Base-by-base conservation (phyloP, 2,329 filamentous ascomycete genomes). In the Fusarium sp. region DNA sequence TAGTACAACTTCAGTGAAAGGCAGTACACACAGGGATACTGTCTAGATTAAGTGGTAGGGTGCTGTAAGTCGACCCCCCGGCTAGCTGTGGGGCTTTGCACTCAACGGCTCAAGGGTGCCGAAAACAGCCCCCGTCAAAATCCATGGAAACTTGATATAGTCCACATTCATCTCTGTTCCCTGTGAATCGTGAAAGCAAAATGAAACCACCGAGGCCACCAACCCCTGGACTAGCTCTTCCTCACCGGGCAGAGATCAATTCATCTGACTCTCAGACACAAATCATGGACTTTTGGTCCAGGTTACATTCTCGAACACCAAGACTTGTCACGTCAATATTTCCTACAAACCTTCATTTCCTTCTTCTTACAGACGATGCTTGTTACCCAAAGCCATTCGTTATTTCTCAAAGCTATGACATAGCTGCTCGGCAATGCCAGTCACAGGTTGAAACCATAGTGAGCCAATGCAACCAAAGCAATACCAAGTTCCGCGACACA, bases 241-340 rank as follows among this genome's bases (percentile, higher is more conserved):
- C 24, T n/a, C 7, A 15, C 13, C 13, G 8, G 1, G 13, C 1
- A 41, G 39, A 41, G 24, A 6, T 41, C 22, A 41, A 41, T 11
- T 41, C 39, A 4, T 41, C 25, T 28, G 39, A 41, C 39, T 28
- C 39, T 28, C 39, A 41, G 39, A 41, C 24, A 11, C 39, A 41
- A 41, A 41, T 41, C 24, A 41, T 41, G 39, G 39, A 41, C 39
- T 41, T 41, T 41, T 41, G 24, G 39, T 41, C 39, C 22, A 41
- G 24, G 13, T 41, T 41, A 28, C 39, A 41, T 41, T 41, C 25
- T 41, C 39, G n/a, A 41, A 11, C 39, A 41, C 39, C 24, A 7
- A 41, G 25, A 41, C 8, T 28, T 12, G 13, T 41, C 13, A 41
- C 39, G 0, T 28, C 39, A 0, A 41, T 41, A 28, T 41, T 41